Percentiles rank a stretch among this genome's conserved stretches.
Evolutionary conservation across 1,284 basidiomycete genomes (phyloP).

Genomic region (Pseudozyma sp.): DNA sequence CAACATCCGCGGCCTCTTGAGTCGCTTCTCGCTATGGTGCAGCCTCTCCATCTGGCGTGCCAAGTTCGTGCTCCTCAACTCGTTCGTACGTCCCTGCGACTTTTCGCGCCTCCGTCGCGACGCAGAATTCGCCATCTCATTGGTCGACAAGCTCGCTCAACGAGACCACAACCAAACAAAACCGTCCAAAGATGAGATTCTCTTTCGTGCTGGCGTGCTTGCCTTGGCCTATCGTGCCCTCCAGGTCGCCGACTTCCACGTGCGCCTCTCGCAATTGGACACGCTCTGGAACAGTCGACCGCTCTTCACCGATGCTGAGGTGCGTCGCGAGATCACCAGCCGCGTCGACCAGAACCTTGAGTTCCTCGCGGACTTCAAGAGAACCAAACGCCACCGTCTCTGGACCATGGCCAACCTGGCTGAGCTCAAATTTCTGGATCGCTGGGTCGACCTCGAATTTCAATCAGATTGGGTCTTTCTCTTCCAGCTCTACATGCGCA

Average conservation of each 20-base stretch:
- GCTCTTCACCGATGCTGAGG: constrained; percentile 15
- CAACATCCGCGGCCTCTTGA: constrained; percentile 2
- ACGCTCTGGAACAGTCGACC: constrained; percentile 24
- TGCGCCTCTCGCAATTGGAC: constrained; percentile 17
- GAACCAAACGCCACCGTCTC: constrained; percentile 10
- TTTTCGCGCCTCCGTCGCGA: constrained; percentile 26
- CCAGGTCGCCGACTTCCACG: constrained; percentile 19
- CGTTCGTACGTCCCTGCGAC: constrained; percentile 8
- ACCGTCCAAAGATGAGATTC: constrained; percentile 1
- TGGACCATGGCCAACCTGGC: constrained; percentile 18
- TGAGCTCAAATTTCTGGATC: constrained; percentile 20
- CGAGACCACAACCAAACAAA: background rate
- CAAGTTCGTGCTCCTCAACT: constrained; percentile 26
- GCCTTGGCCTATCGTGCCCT: constrained; percentile 22
- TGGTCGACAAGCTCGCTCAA: constrained; percentile 12
- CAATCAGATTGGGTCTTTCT: constrained; percentile 14
- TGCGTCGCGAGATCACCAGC: constrained; percentile 13
- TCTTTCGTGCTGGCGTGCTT: constrained; percentile 24
- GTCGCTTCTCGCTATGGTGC: constrained; percentile 34
- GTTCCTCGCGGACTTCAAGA: constrained; percentile 9
- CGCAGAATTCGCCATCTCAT: constrained; percentile 13
- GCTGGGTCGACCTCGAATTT: constrained; percentile 25
- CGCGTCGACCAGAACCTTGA: constrained; percentile 10
- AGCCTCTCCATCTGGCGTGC: constrained; percentile 29
- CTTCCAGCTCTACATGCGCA: constrained; percentile 16